Evolutionary conservation across 2,329 filamentous ascomycete species (phyloP), one percentile per base, ranked within the genome.

Genomic region (Arthrobotrys sinensis): DNA sequence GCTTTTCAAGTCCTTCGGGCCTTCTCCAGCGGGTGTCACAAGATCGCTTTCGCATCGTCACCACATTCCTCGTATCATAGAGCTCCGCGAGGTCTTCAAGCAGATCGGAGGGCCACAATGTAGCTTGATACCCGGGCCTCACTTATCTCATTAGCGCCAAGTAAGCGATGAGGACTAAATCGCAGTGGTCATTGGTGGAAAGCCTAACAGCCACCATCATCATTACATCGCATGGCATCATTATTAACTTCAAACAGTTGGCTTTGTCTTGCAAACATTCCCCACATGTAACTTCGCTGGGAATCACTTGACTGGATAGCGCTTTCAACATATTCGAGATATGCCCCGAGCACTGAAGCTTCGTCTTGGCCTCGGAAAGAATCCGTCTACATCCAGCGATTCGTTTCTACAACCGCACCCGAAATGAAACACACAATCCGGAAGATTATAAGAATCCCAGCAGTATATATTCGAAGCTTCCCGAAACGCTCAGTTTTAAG

Each of bases 71-170:
- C 57, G 57, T 71, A 60, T 50, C 60, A 21, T 66, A 50, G 60
- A 77, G 60, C 73, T 71, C 72, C 72, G 36, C 36, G n/a, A 60
- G 21, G 36, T 12, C 55, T 67, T 63, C 64, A 55, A 55, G 65
- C 36, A 53, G 38, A 69, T 53, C 63, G 46, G 70, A 45, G 16
- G 63, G 38, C 45, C 36, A 60, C 52, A 24, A 38, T 69, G 14
- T 16, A 28, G 2, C 24, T 66, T 63, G 55, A 43, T 63, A 68
- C 14, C 28, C 8, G 50, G 40, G 69, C 73, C 52, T 76, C 28
- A 32, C n/a, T 38, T 77, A 70, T 70, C 36, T 60, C 57, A 52
- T 71, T 77, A 71, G 73, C 73, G 66, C 73, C 72, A 50, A 70
- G 50, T 43, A 55, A 77, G 60, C 60, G 65, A 69, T 50, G 40